Base-by-base conservation (phyloP, 2,329 filamentous ascomycete genomes). In the Fusarium sp. region DNA sequence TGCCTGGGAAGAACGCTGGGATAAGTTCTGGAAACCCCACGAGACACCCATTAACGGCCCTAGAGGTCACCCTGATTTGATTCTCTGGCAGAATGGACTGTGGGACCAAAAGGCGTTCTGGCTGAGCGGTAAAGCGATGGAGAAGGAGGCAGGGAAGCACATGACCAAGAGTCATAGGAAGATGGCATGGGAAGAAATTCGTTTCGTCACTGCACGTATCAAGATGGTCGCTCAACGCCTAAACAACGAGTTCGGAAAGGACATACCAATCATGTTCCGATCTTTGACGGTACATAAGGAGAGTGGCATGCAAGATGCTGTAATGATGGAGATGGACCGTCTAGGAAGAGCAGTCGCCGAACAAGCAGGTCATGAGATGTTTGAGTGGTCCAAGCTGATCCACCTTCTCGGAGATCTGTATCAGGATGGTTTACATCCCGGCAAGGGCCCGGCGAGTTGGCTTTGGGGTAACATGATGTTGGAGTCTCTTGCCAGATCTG, bases 101-200 rank as follows among this genome's bases (percentile, higher is more conserved):
- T 71, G 68, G 69, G 68, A 71, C 2, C 68, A 71, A 10, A 62
- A 66, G 3, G 61, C 69, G 2, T 59, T 71, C 8, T 71, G 68
- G 51, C 30, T 71, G 25, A 51, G 62, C 0, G 65, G 61, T 1
- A 42, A 48, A 2, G 69, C 68, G 1, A 60, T 55, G 57, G 61
- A 71, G 6, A 21, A 49, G 6, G 39, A 57, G 1, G 44, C 48
- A 0, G 55, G 66, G 1, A 45, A 48, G 21, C 37, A 52, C 0
- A 71, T 71, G 53, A 58, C 53, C 2, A 10, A 53, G 21, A 62
- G 50, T 5, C 23, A 69, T 0, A 62, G 69, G n/a, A 58, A 71
- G 28, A 57, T 71, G 60, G 65, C 43, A 5, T 71, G 69, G 69
- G 65, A 71, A 7, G 69, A 71, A 45, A 26, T 71, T 0, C 69